Conservation (phyloP, 768 basidiomycete genomes). For the Tylopilus plumbeoviolaceoides region DNA sequence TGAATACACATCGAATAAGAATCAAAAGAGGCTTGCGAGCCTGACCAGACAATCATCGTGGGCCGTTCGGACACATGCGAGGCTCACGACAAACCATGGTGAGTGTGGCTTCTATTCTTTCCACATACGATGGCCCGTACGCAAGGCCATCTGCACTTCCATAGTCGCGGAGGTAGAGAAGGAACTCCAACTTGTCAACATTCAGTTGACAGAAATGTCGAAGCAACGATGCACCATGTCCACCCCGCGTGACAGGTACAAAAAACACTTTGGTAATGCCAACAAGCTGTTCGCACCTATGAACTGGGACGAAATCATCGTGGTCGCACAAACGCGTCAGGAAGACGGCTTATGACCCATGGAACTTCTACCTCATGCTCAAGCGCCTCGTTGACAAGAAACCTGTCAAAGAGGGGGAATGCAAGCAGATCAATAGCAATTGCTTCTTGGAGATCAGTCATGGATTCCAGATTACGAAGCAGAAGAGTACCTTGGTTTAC, state of each 20-base stretch:
- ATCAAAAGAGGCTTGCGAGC: neutral
- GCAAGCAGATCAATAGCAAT: neutral
- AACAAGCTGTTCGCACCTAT: neutral
- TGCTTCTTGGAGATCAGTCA: neutral
- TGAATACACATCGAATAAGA: neutral
- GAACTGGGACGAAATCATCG: constrained; percentile 2
- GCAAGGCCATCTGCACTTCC: neutral
- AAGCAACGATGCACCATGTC: neutral
- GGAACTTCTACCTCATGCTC: neutral
- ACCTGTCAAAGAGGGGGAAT: neutral
- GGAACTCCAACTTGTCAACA: neutral
- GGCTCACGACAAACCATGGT: neutral
- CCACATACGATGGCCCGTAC: too few relatives aligned
- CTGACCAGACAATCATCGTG: neutral
- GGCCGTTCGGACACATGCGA: neutral
- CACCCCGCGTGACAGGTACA: neutral
- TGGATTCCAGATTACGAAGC: too few relatives aligned
- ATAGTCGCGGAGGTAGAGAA: neutral
- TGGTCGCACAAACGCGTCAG: neutral
- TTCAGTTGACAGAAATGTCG: neutral
- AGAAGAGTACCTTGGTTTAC: too few relatives aligned
- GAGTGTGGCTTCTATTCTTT: neutral
- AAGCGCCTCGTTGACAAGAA: constrained; percentile 1
- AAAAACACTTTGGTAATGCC: neutral
- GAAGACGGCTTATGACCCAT: neutral